Evolutionary conservation across 495 filamentous ascomycete genomes (phyloP), one percentile per base, ranked within the genome.

Genomic region (Penicillium salamii): DNA sequence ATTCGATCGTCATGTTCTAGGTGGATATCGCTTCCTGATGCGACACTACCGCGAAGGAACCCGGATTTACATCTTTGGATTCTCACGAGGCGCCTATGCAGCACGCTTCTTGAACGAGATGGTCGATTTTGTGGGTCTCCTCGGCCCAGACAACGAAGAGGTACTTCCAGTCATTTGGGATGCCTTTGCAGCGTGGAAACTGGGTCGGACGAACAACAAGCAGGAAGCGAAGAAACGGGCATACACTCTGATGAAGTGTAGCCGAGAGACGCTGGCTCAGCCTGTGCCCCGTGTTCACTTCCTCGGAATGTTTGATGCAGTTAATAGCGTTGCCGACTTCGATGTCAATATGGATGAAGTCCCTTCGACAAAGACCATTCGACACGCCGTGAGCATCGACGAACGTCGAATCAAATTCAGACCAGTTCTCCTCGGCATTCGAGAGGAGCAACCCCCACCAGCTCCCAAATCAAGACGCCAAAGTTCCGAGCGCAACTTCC

Each of bases 21-120:
- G 80, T 3, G 88, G 86, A 4, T 95, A 95, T 62, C 83, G 83
- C 46, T 92, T 91, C 59, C 69, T 92, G n/a, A 95, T 95, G 89
- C 80, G 86, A n/a, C 88, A 87, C 62, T 92, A 92, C 63, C 66
- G 71, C 9, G 73, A 78, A 0, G 88, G 86, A 1, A 84, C 90
- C 49, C 78, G 88, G 50, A 88, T 91, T 28, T 82, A 73, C 49
- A 78, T 92, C 52, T 91, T 92, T 44, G 89, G 89, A 13, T 95
- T 92, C 74, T 85, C 80, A 3, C 80, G 89, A 5, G 89, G 89
- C 7, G 84, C 87, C 11, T 95, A 91, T 57, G 87, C 86, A 7
- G 89, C 89, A 4, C 81, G 88, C 15, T 91, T 91, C 55, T 72
- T 92, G 1, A 82, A 87, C 2, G 87, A 92, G 57, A 92, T 92